Base-by-base conservation (phyloP, 2,329 filamentous ascomycete species). In the Hymenoscyphus repandus region DNA sequence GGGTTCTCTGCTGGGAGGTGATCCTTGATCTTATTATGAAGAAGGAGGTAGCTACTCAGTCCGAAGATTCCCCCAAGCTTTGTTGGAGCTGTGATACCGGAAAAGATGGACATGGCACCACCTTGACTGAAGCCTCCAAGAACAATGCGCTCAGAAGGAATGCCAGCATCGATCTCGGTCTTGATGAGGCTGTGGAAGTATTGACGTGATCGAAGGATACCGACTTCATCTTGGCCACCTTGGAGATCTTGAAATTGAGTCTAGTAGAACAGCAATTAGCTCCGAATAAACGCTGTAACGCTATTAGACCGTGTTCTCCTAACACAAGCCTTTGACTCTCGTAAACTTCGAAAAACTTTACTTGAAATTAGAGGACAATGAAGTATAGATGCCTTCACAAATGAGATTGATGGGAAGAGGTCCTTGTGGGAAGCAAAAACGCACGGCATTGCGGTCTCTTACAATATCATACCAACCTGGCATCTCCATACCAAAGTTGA, bases 41-140 rank as follows among this genome's bases (percentile, higher is more conserved):
- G 74, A 17, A 90, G 76, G 59, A 96, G 71, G 70, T 95, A 97
- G 62, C 82, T 86, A 11, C 88, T 93, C 55, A 97, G 71, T 6
- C 85, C 90, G 56, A 96, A 85, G 57, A 97, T 87, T 56, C 91
- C 92, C n/a, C 83, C 92, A 13, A 97, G 74, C 70, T 89, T 90
- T 60, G 80, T 75, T 41, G 78, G 75, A 52, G 73, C 71, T 4
- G 90, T 95, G 38, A 95, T 71, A 5, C 89, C 91, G 0, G 87
- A 77, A 64, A 96, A 82, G 36, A 97, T 70, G 17, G 89, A 82
- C 76, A 96, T 90, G 50, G 90, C 90, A 47, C 89, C 92, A 52
- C 92, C 92, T 70, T 97, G 82, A 20, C 83, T 88, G 74, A 92
- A 93, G 37, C 88, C 88, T 32, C 88, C 92, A 6, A 97, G 72